Percentiles rank a stretch among this genome's conserved stretches.
Evolutionary conservation across 2,329 filamentous ascomycete species (phyloP).

Genomic region (Aspergillus sp.): DNA sequence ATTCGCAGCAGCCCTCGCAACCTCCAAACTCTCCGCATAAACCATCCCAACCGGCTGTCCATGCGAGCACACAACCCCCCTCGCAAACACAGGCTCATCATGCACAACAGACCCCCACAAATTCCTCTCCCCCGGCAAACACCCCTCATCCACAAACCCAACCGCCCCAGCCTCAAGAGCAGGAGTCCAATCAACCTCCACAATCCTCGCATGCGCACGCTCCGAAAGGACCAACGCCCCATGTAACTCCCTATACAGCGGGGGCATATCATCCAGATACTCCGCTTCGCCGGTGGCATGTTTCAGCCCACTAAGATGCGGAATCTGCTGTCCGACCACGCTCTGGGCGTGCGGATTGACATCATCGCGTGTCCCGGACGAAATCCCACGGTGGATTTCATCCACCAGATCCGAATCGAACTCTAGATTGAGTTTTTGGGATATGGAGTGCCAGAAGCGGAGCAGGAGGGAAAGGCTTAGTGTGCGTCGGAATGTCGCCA

Average conservation of each 20-base stretch:
- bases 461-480: conserved; percentile 94
- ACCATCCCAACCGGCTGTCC: conserved; percentile 92
- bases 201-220: conserved; percentile 81
- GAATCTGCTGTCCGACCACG: conserved; percentile 75
- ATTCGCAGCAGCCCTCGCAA: conserved; percentile 75
- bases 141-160: conserved; percentile 80
- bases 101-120: conserved; percentile 83
- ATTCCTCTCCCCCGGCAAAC: conserved; percentile 80
- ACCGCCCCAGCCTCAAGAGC: conserved; percentile 85
- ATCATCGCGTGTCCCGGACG: conserved; percentile 74
- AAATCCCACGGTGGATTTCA: conserved; percentile 84
- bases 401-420: conserved; percentile 72
- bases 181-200: conserved; percentile 70
- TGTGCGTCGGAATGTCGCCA: conserved; percentile 93
- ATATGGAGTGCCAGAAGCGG: conserved; percentile 88
- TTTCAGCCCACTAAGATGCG: conserved; percentile 87
- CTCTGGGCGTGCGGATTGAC: conserved; percentile 71
- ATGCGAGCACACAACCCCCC: conserved; percentile 82
- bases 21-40: conserved; percentile 73
- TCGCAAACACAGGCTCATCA: conserved; percentile 89
- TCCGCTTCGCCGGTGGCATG: conserved; percentile 92
- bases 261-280: conserved; percentile 93
- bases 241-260: conserved; percentile 82
- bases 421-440: conserved; percentile 57
- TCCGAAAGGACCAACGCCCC: conserved; percentile 85